Base-by-base conservation (phyloP, 768 basidiomycete species). In the Naganishia vaughanmartiniae region DNA sequence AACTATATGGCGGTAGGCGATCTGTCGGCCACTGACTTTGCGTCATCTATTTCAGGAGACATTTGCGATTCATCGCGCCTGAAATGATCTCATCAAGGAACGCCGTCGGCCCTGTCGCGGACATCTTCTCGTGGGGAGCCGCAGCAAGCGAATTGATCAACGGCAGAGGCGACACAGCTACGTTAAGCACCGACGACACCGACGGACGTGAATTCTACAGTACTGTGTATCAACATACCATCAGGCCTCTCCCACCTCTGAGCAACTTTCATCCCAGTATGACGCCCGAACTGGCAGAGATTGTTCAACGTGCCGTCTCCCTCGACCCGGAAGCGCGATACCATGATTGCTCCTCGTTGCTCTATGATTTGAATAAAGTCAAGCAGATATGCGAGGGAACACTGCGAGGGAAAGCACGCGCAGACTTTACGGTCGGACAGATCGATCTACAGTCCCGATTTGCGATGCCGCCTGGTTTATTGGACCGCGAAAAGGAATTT, bases 41-140 rank as follows among this genome's bases (percentile, higher is more conserved):
- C 3, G 31, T 51, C 19, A 31, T 11, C 24, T n/a, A n/a, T n/a
- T 1, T 4, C 36, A 54, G 54, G 21, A 30, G 54, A 7, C 67
- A 74, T 53, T 68, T 78, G 1, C 72, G 74, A 12, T 76, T 73
- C 31, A 72, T 77, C 54, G 76, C 78, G 1, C 78, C 78, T 5
- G 74, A 73, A 65, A 65, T 69, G 4, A 67, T 74, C 14, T 63
- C 69, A 1, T 65, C 74, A 1, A 57, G 54, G 24, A 54, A 58
- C 58, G 9, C 70, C 26, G n/a, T 28, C 65, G 53, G 60, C 57
- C 10, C 45, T 17, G 24, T 58, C 6, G 66, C 66, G 28, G 78
- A 78, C 67, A 69, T 80, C 26, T 80, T 73, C 45, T 73, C 73
- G 10, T 76, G 78, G 51, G 79, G 77, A 10, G 75, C 77, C 12